A percentile compares a stretch with the other conserved stretches of the same genome.
phyloP scores from a whole-genome alignment of 352 stramenopile species.

The Phytopythium kandeliae region DNA sequence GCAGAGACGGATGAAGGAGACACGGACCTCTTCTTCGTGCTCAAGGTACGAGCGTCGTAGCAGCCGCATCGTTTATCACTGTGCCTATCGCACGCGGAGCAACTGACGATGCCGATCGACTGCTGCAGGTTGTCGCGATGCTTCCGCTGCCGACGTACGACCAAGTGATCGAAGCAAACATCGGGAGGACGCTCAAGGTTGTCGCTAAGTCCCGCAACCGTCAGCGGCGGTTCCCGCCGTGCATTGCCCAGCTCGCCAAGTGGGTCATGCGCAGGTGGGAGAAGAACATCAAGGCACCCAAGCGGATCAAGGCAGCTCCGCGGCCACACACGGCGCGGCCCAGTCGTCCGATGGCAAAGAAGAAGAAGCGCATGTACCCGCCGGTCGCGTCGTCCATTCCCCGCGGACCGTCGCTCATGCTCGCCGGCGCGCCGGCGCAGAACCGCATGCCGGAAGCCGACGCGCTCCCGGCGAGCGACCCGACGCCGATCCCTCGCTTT shows the following conservation, averaged over 20 bases:
- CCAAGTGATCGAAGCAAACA: conserved; percentile 49
- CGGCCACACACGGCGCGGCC: conserved; percentile 7
- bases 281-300: conserved; percentile 30
- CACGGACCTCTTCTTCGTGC: conserved; percentile 4
- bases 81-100: too few species aligned
- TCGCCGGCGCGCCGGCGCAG: conserved; percentile 7
- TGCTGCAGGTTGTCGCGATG: conserved; percentile 60
- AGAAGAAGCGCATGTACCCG: conserved; percentile 1
- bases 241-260: conserved; percentile 42
- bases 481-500: conserved; percentile 20
- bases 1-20: conserved; percentile 23
- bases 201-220: conserved; percentile 38
- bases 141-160: conserved; percentile 46
- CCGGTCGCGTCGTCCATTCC: conserved; percentile 7
- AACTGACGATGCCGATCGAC: conserved; percentile 8
- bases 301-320: conserved; percentile 7
- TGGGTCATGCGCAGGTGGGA: conserved; percentile 74
- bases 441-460: conserved; percentile 7
- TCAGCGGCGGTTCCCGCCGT: conserved; percentile 28
- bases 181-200: conserved; percentile 58
- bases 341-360: conserved; percentile 12
- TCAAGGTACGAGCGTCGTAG: neutral
- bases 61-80: neutral
- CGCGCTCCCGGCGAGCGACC: conserved; percentile 8
- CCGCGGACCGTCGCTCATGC: conserved; percentile 7